A percentile compares a stretch with the other conserved stretches of the same genome.
phyloP scores from a whole-genome alignment of 2,329 filamentous ascomycete species.

The Exophiala sideris region DNA sequence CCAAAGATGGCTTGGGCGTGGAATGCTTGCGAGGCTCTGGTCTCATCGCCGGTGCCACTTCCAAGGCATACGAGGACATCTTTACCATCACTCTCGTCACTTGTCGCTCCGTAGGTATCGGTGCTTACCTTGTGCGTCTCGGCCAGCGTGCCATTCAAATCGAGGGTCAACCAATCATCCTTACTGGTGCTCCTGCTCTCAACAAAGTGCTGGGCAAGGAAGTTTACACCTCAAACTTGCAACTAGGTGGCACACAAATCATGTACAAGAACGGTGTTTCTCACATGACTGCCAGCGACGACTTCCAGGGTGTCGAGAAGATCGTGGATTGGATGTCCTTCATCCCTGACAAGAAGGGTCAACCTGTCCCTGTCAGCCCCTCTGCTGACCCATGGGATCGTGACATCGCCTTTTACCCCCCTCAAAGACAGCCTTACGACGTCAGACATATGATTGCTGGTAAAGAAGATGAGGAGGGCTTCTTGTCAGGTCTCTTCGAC shows the following conservation, averaged over 20 bases:
- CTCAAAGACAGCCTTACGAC: conserved; percentile 82
- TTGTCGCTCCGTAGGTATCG: conserved; percentile 97
- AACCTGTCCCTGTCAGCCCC: conserved; percentile 86
- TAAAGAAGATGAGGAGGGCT: conserved; percentile 79
- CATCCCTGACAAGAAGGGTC: conserved; percentile 90
- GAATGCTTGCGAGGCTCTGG: conserved; percentile 96
- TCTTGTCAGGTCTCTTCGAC: conserved; percentile 90
- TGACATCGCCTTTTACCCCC: conserved; percentile 76
- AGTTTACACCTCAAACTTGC: conserved; percentile 97
- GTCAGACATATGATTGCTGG: conserved; percentile 91
- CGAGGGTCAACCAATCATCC: conserved; percentile 96
- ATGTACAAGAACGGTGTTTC: conserved; percentile 99
- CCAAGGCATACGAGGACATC: conserved; percentile 95
- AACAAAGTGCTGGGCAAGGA: conserved; percentile 98
- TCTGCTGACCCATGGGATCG: conserved; percentile 87
- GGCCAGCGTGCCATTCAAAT: conserved; percentile 98
- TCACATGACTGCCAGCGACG: conserved; percentile 95
- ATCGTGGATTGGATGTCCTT: conserved; percentile 98
- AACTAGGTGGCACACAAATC: conserved; percentile 99
- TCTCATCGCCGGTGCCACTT: conserved; percentile 96
- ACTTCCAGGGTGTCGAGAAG: conserved; percentile 96
- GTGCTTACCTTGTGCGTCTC: conserved; percentile 96
- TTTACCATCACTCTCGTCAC: conserved; percentile 98
- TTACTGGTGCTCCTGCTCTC: conserved; percentile 93
- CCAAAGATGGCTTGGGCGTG: conserved; percentile 93